phyloP scores from a whole-genome alignment of 768 basidiomycete species.

The Panaeolus cyanescens region DNA sequence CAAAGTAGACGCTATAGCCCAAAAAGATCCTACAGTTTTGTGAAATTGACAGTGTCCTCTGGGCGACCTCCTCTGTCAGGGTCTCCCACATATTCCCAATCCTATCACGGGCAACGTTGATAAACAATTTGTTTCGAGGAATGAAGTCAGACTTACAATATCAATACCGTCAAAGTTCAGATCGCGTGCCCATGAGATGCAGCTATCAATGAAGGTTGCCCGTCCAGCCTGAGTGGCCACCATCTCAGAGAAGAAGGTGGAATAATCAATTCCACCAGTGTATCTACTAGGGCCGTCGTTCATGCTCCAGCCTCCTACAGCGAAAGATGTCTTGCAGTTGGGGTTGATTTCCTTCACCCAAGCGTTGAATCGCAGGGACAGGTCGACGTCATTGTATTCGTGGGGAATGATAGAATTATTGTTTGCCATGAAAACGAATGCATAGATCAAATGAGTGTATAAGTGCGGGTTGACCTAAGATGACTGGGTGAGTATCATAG shows the following conservation, averaged over 20 bases:
- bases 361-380: background rate
- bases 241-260: background rate
- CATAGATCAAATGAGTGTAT: background rate
- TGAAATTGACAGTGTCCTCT: background rate
- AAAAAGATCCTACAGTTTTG: slow-evolving; percentile 1
- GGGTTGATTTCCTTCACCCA: background rate
- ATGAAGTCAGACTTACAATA: background rate
- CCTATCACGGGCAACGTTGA: background rate
- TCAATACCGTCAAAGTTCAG: background rate
- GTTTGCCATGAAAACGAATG: background rate
- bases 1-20: too few relatives aligned
- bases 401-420: background rate
- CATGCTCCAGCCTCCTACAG: background rate
- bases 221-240: background rate
- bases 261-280: background rate
- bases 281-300: background rate
- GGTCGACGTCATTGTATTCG: background rate
- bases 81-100: background rate
- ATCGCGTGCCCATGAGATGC: background rate
- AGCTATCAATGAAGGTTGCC: background rate
- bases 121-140: background rate
- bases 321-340: background rate
- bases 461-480: background rate
- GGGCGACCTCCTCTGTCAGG: background rate
- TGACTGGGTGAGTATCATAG: too few relatives aligned